Conservation (phyloP, 805 yeast genomes). For the Hanseniaspora valbyensis region DNA sequence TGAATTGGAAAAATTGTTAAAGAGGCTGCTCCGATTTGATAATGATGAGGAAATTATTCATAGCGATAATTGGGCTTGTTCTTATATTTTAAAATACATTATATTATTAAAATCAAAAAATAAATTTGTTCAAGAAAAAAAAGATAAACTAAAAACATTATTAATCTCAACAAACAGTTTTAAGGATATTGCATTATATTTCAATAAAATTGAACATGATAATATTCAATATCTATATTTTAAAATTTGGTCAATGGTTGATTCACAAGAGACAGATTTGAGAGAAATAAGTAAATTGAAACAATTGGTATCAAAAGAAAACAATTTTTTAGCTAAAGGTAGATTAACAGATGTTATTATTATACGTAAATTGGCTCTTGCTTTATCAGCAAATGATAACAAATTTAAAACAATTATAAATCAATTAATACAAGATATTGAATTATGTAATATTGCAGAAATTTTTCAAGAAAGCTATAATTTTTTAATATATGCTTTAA, state of each 20-base stretch:
- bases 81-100: neutral
- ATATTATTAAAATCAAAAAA: neutral
- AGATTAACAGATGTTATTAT: neutral
- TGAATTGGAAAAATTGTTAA: neutral
- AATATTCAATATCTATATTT: neutral
- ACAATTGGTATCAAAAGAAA: neutral
- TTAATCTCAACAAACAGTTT: neutral
- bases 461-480: constrained; percentile 4
- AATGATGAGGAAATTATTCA: neutral
- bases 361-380: neutral
- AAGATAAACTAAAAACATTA: neutral
- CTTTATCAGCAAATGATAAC: neutral
- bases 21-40: neutral
- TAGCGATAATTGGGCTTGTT: neutral
- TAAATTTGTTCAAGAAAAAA: neutral
- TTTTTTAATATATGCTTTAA: neutral
- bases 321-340: neutral
- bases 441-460: too few relatives aligned
- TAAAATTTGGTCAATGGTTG: neutral
- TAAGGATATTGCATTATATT: neutral
- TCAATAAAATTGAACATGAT: neutral
- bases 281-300: neutral
- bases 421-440: neutral
- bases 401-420: neutral
- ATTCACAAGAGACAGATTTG: neutral